These are phyloP conservation scores for Plantago coronopus DNA, from an alignment of 305 asterid species.

Conservation along the genomic window DNA sequence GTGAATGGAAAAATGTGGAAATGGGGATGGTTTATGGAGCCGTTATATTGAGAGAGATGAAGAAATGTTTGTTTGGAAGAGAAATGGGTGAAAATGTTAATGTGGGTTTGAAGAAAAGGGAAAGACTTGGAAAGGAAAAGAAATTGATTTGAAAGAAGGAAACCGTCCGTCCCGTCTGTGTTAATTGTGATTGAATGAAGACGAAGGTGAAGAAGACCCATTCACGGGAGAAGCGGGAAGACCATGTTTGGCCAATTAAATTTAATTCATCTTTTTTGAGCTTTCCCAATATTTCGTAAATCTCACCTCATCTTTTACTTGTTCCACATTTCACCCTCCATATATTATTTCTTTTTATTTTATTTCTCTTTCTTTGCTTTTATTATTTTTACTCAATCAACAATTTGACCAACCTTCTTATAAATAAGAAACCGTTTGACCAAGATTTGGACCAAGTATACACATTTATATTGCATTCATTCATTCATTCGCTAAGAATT, in stretches of 20 bases:
- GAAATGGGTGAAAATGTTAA: constrained; percentile 1
- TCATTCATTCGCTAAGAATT: too few relatives aligned
- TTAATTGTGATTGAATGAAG: background rate
- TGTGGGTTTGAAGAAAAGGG: constrained; percentile 10
- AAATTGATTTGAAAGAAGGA: background rate
- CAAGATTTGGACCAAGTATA: too few relatives aligned
- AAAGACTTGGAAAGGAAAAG: constrained; percentile 9
- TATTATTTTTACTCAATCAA: too few relatives aligned
- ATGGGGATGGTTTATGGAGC: constrained; percentile 1
- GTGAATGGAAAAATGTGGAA: background rate
- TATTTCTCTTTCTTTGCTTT: too few relatives aligned
- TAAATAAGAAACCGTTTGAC: too few relatives aligned
- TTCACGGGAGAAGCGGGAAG: constrained; percentile 20
- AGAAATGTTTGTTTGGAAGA: background rate
- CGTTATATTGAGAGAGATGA: background rate
- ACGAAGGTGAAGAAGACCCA: background rate
- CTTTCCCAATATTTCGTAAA: background rate
- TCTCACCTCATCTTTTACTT: background rate
- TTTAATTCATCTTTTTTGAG: background rate
- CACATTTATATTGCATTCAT: too few relatives aligned
- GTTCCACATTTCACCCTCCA: too few relatives aligned
- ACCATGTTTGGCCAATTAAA: background rate
- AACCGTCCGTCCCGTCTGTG: constrained; percentile 1
- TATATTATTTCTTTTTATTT: too few relatives aligned
- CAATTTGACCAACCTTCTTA: too few relatives aligned